Evolutionary conservation across 2,329 filamentous ascomycete species (phyloP), one percentile per base, ranked within the genome.

Genomic region (Fusarium hainanense): DNA sequence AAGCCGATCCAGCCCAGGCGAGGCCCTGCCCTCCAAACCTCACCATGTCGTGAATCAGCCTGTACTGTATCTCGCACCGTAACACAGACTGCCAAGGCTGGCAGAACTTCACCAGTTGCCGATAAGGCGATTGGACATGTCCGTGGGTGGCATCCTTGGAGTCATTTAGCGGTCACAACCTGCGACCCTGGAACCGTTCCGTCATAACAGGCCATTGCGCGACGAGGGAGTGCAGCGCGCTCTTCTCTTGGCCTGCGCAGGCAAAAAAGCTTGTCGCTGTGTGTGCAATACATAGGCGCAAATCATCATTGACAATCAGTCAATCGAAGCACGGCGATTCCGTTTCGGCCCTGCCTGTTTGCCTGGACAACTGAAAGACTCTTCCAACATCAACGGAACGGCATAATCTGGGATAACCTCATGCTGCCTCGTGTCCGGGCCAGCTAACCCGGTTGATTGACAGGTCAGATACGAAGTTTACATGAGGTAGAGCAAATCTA

Each of bases 111-210:
- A 68, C 49, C 66, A 74, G 73, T 49, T 75, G 73, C 68, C 73
- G 73, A 75, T 75, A 74, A 75, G 70, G 70, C 73, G 70, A 75
- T 75, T 75, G 73, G 70, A 30, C 68, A 58, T 51, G 32, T 37
- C 49, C 34, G 49, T 40, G 32, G 37, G 32, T 37, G 32, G 32
- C 32, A 37, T 37, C 32, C 32, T 18, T 37, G 32, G 34, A 54
- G 55, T 71, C 72, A 74, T 47, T 68, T 52, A 75, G 58, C 23
- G 55, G 49, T 58, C 52, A 61, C 63, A 59, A 63, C 61, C 57
- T 59, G 58, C 51, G 54, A 57, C 43, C 56, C 58, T 60, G 66
- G 67, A 69, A 47, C 21, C 49, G 46, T 63, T 68, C 68, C 72
- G 67, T 75, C 64, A 74, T 63, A 71, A 66, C 60, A 72, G 60